These are phyloP conservation scores for Cetraspora pellucida DNA, from an alignment of 192 early-diverging fungal species.

Conservation along the genomic window DNA sequence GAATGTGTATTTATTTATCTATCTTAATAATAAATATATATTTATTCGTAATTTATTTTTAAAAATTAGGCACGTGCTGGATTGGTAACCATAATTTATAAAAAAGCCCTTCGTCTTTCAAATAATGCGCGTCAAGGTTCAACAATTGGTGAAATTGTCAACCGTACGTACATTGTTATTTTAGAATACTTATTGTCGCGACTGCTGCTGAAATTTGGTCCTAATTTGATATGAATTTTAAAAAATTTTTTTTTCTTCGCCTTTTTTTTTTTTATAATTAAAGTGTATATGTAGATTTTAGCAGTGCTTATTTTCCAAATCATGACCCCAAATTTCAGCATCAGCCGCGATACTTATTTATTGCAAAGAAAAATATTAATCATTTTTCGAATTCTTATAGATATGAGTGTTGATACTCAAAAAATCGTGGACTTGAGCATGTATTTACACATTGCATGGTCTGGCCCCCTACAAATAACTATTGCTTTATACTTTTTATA, in stretches of 20 bases:
- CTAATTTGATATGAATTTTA: too few relatives aligned
- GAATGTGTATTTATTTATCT: neutral
- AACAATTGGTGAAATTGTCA: constrained; percentile 63
- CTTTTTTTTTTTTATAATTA: too few relatives aligned
- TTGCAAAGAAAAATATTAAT: neutral
- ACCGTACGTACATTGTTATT: constrained; percentile 30
- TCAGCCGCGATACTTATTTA: neutral
- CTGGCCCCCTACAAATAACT: constrained; percentile 75
- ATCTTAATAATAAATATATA: neutral
- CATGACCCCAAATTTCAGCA: neutral
- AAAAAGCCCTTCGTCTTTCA: constrained; percentile 80
- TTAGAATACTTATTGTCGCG: neutral
- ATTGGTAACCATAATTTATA: constrained; percentile 80
- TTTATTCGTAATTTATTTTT: neutral
- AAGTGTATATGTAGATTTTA: too few relatives aligned
- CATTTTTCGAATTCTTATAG: neutral
- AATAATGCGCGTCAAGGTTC: constrained; percentile 76
- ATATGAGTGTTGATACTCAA: constrained; percentile 69
- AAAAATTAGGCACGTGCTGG: constrained; percentile 59
- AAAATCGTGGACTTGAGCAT: constrained; percentile 64
- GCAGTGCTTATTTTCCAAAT: neutral
- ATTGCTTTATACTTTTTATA: constrained; percentile 79
- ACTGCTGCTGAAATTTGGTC: too few relatives aligned
- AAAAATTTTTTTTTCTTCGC: too few relatives aligned
- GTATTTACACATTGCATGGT: constrained; percentile 76